A percentile compares a stretch with the other conserved stretches of the same genome.
Evolutionary conservation across 2,329 filamentous ascomycete species (phyloP).

Genomic region (Rutstroemia sp.): DNA sequence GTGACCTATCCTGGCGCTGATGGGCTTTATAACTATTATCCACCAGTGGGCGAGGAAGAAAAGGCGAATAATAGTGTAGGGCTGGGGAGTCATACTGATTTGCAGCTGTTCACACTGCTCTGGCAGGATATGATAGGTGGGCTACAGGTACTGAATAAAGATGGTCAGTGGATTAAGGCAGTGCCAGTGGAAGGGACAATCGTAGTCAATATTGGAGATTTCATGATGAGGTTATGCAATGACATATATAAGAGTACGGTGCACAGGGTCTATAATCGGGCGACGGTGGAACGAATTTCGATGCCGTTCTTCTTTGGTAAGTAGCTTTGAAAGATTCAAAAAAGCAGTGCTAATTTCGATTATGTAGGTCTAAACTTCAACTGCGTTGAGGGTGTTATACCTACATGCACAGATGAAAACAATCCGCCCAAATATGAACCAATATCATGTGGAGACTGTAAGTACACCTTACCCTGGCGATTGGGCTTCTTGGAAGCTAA

Average conservation of each 20-base stretch:
- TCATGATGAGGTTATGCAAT: slow-evolving; percentile 44
- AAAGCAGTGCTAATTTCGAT: background rate
- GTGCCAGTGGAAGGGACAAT: slow-evolving; percentile 39
- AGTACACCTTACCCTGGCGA: slow-evolving; percentile 8
- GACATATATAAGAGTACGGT: slow-evolving; percentile 43
- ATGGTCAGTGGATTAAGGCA: slow-evolving; percentile 38
- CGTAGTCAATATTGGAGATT: slow-evolving; percentile 47
- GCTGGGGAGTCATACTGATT: slow-evolving; percentile 40
- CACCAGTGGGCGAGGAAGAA: slow-evolving; percentile 30
- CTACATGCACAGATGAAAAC: slow-evolving; percentile 38
- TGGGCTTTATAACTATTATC: slow-evolving; percentile 39
- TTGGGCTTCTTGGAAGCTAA: background rate
- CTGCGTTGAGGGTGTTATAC: slow-evolving; percentile 40
- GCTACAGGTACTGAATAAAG: slow-evolving; percentile 36
- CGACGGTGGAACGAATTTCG: slow-evolving; percentile 37
- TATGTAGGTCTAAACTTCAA: slow-evolving; percentile 41
- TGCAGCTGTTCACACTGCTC: slow-evolving; percentile 43
- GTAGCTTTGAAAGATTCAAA: background rate
- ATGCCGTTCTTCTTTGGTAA: slow-evolving; percentile 51
- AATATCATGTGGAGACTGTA: slow-evolving; percentile 42
- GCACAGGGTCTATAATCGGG: slow-evolving; percentile 42
- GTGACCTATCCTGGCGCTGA: slow-evolving; percentile 43
- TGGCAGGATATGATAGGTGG: slow-evolving; percentile 40
- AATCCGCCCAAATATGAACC: slow-evolving; percentile 44
- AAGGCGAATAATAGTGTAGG: slow-evolving; percentile 31